Conservation (phyloP, 345 rosid genomes). For the Dipteronia dyeriana region DNA sequence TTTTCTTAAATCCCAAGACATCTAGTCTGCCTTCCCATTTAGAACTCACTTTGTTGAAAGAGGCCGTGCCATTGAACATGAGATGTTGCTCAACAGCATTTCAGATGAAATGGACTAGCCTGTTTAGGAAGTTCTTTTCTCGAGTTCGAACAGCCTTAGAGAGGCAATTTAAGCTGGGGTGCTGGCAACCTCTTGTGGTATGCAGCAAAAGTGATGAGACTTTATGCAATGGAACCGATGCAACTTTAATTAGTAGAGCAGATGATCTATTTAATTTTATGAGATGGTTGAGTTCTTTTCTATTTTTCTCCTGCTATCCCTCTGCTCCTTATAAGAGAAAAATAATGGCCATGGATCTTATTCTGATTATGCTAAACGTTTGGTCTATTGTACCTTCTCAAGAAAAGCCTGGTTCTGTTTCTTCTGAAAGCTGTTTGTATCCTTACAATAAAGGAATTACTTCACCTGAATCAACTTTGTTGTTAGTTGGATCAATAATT, state of each 20-base stretch:
- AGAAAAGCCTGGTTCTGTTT: constrained; percentile 33
- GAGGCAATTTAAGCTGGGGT: constrained; percentile 78
- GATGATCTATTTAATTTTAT: constrained; percentile 74
- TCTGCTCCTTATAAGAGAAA: constrained; percentile 96
- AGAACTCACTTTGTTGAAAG: constrained; percentile 76
- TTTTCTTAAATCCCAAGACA: constrained; percentile 86
- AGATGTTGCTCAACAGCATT: constrained; percentile 89
- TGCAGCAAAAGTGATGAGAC: constrained; percentile 22
- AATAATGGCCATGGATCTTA: constrained; percentile 93
- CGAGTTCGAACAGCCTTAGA: constrained; percentile 92
- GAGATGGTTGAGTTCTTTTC: constrained; percentile 87
- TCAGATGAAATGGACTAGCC: constrained; percentile 98
- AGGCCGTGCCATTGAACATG: constrained; percentile 93
- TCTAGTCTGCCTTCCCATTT: constrained; percentile 83
- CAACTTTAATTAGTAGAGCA: constrained; percentile 49
- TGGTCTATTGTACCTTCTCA: constrained; percentile 69
- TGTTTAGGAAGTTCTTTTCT: constrained; percentile 86
- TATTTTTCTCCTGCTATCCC: constrained; percentile 88
- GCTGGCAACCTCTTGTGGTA: constrained; percentile 57
- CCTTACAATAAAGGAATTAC: constrained; percentile 68
- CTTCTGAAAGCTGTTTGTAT: constrained; percentile 52
- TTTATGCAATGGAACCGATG: constrained; percentile 33
- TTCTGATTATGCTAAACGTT: constrained; percentile 72
- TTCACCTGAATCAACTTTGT: constrained; percentile 71
- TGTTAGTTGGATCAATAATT: constrained; percentile 83